Percentiles rank a stretch among this genome's conserved stretches.
Evolutionary conservation across 2,329 filamentous ascomycete genomes (phyloP).

Genomic region (Helicocarpus griseus): DNA sequence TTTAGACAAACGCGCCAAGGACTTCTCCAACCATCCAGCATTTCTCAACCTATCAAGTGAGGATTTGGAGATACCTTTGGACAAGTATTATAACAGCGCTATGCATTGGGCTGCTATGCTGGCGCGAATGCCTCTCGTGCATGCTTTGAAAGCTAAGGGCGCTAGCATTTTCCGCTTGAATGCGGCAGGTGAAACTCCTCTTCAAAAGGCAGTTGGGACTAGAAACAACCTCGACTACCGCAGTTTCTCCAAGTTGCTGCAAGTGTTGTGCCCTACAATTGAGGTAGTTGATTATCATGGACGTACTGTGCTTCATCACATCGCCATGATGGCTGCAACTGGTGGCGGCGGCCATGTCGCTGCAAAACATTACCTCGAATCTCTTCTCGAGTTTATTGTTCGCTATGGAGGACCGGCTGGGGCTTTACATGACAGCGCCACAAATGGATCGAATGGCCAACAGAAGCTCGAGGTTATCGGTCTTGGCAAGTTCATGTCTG

Average conservation of each 20-base stretch:
- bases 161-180: conserved; percentile 86
- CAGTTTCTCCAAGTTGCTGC: conserved; percentile 82
- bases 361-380: conserved; percentile 92
- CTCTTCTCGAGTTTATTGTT: conserved; percentile 86
- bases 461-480: conserved; percentile 58
- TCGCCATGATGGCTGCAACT: conserved; percentile 89
- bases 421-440: conserved; percentile 35
- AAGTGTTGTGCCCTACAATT: conserved; percentile 80
- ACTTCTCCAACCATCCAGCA: conserved; percentile 65
- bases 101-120: conserved; percentile 95
- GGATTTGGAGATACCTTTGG: conserved; percentile 87
- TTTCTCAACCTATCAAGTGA: conserved; percentile 64
- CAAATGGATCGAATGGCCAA: conserved; percentile 18
- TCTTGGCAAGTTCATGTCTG: conserved; percentile 86
- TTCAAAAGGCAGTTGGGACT: conserved; percentile 86
- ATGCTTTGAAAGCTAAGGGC: conserved; percentile 70
- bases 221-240: conserved; percentile 89
- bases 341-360: conserved; percentile 77
- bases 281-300: conserved; percentile 84
- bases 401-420: conserved; percentile 62
- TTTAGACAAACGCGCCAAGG: conserved; percentile 60
- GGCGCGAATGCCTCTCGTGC: conserved; percentile 71
- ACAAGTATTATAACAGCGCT: conserved; percentile 74
- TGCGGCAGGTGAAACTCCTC: conserved; percentile 75
- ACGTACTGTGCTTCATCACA: conserved; percentile 88